Evolutionary conservation across 2,329 filamentous ascomycete species (phyloP).

Genomic region (Alternaria brassicicola): DNA sequence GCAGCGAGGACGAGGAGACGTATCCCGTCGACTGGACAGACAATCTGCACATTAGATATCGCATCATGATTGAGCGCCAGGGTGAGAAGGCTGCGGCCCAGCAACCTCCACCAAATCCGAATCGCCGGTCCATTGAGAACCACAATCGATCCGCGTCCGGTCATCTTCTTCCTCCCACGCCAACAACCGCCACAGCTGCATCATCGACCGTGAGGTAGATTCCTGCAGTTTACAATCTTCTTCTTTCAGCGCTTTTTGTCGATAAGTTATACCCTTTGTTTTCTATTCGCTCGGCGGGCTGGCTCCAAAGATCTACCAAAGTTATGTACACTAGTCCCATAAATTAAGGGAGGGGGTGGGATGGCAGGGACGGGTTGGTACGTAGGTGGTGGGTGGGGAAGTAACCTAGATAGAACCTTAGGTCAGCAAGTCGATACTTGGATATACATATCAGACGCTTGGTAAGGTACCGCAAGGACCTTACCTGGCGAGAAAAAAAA

Average conservation of each 20-base stretch:
- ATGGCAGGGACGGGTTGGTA: not conserved
- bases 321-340: constrained; percentile 32
- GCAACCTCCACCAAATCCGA: constrained; percentile 31
- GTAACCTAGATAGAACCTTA: constrained; percentile 20
- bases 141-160: constrained; percentile 46
- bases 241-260: constrained; percentile 20
- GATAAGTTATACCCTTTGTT: constrained; percentile 43
- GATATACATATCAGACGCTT: constrained; percentile 22
- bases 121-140: constrained; percentile 41
- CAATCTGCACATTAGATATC: constrained; percentile 62
- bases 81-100: constrained; percentile 46
- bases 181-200: constrained; percentile 24
- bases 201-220: constrained; percentile 15
- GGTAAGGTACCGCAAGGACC: constrained; percentile 1
- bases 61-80: constrained; percentile 57
- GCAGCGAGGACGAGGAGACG: constrained; percentile 75
- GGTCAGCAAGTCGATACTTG: constrained; percentile 21
- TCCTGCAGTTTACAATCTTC: not conserved
- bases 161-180: constrained; percentile 43
- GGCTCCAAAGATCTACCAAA: constrained; percentile 26
- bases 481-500: constrained; percentile 14
- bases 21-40: constrained; percentile 77
- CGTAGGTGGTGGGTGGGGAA: not conserved
- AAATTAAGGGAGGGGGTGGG: constrained; percentile 1
- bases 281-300: constrained; percentile 28